Conservation (phyloP, 2,329 filamentous ascomycete genomes). For the Shiraia sp. region DNA sequence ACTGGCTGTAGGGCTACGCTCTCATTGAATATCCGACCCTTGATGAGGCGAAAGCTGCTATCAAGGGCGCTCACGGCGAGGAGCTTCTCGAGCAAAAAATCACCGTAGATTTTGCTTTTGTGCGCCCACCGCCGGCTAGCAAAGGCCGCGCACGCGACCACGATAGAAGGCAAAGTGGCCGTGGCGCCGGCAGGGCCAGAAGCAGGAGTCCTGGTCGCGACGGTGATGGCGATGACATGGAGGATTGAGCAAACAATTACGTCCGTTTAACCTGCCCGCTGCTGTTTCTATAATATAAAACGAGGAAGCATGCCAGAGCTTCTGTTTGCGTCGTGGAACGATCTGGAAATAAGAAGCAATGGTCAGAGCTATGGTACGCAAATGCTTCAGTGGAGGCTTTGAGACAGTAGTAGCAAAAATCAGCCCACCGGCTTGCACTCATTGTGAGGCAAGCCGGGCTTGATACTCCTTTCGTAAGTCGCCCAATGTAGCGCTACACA, state of each 20-base stretch:
- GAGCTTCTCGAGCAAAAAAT: conserved; percentile 83
- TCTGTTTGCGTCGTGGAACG: no score
- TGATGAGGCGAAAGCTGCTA: conserved; percentile 77
- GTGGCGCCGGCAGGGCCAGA: conserved; percentile 41
- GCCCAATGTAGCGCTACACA: no score
- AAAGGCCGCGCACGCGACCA: conserved; percentile 50
- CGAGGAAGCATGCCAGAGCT: no score
- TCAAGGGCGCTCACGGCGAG: conserved; percentile 75
- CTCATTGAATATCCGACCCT: conserved; percentile 83
- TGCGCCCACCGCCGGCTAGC: conserved; percentile 68
- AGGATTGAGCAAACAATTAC: conserved; percentile 21
- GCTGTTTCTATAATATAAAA: neutral
- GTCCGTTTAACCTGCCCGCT: neutral
- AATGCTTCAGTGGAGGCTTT: conserved; percentile 4
- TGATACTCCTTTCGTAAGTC: conserved; percentile 17
- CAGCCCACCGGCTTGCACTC: conserved; percentile 14
- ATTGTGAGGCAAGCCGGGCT: conserved; percentile 14
- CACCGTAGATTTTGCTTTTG: conserved; percentile 82
- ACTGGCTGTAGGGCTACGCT: conserved; percentile 69
- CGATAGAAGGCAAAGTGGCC: conserved; percentile 36
- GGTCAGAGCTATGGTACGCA: neutral
- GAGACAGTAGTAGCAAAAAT: conserved; percentile 2
- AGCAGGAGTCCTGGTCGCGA: conserved; percentile 51
- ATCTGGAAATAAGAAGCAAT: neutral
- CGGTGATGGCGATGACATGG: conserved; percentile 39